Base-by-base conservation (phyloP, 1,139 yeast genomes). In the Suhomyces ambrosiae region DNA sequence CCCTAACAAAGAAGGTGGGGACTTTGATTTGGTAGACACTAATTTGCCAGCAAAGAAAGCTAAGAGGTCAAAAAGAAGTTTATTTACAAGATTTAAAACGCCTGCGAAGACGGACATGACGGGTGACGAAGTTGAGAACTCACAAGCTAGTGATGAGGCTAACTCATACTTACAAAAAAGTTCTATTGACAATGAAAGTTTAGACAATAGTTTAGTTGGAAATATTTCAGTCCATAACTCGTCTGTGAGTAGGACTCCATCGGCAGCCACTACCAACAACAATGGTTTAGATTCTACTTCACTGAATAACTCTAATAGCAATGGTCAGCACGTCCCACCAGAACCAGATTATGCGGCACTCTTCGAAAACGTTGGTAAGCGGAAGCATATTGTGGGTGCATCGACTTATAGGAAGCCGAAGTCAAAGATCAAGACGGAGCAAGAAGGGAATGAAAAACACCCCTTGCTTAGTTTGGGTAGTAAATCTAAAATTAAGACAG, bases 271-370 rank as follows among this genome's bases (percentile, higher is more conserved):
- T 19, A 48, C 48, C 18, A 45, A 49, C 10, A 45, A 43, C n/a
- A 41, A 41, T 12, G 41, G 41, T 4, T 29, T 38, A 10, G 46
- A 45, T 16, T 14, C 40, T 2, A 28, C 39, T 9, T 37, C 47
- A 3, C 54, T 50, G 36, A 44, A 44, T 13, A 44, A 38, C 24
- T 51, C 55, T 5, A 45, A 41, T 27, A 37, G 38, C 34, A 22
- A 38, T 27, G 33, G 17, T 12, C 28, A 16, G 18, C 42, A 31
- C 17, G 31, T 38, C 25, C 41, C 35, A 14, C 33, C 41, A 21
- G 71, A 64, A 37, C 76, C 76, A 1, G 73, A 71, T 48, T 71
- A 71, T 48, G 75, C 70, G 2, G 74, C 76, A 3, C 58, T 71
- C 21, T 71, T 71, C 47, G 68, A 69, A 42, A 68, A 68, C 37